These are phyloP conservation scores for Rubia tinctorum DNA, from an alignment of 305 asterid genomes.

Conservation along the genomic window DNA sequence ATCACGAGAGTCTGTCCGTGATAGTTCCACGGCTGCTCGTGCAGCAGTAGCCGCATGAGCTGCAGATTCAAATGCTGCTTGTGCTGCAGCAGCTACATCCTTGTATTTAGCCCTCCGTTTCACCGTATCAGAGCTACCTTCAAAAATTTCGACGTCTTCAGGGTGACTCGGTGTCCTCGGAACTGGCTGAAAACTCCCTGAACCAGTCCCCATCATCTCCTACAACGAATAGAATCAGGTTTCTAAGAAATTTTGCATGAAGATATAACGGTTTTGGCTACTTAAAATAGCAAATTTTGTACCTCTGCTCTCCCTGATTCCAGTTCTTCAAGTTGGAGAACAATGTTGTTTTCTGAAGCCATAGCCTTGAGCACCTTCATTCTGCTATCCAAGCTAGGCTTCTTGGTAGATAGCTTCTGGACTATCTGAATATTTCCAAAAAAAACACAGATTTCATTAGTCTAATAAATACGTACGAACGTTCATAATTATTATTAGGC, in stretches of 20 bases:
- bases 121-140: constrained; percentile 19
- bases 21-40: constrained; percentile 76
- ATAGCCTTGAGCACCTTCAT: constrained; percentile 54
- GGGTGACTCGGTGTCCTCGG: constrained; percentile 20
- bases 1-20: constrained; percentile 49
- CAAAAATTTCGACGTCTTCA: constrained; percentile 20
- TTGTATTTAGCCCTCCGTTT: constrained; percentile 46
- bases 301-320: constrained; percentile 28
- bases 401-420: constrained; percentile 71
- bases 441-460: background rate
- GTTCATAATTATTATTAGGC: background rate
- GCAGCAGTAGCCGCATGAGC: constrained; percentile 94
- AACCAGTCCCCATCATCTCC: constrained; percentile 25
- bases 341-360: constrained; percentile 65
- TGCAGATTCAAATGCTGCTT: constrained; percentile 88
- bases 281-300: background rate
- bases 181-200: constrained; percentile 17
- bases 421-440: constrained; percentile 40
- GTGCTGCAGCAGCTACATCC: constrained; percentile 93
- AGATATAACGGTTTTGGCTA: background rate
- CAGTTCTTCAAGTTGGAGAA: constrained; percentile 39
- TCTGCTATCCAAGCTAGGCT: constrained; percentile 59
- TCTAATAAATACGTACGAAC: background rate
- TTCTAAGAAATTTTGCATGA: background rate
- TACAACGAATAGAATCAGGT: constrained; percentile 15